phyloP scores from a whole-genome alignment of 192 early-diverging fungal genomes.

The Gaertneriomyces sp. region DNA sequence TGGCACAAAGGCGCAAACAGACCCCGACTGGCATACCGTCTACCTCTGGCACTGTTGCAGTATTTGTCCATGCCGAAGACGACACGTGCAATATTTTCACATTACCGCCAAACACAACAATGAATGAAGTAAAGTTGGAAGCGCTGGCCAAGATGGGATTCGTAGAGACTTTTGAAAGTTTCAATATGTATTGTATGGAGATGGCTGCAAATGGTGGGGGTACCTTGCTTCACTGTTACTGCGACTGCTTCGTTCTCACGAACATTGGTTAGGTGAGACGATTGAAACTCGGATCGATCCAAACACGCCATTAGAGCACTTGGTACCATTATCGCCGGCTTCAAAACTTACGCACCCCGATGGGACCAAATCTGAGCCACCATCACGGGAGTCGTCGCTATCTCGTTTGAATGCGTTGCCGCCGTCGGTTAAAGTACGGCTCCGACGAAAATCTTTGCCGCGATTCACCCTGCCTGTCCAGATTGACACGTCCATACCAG shows the following conservation, averaged over 20 bases:
- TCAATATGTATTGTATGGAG: conserved; percentile 20
- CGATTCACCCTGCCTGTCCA: conserved; percentile 29
- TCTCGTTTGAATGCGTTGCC: too few relatives aligned
- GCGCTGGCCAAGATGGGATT: conserved; percentile 22
- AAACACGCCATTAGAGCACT: conserved; percentile 31
- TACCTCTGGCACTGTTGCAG: conserved; percentile 17
- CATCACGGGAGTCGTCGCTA: too few relatives aligned
- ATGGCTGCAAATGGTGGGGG: conserved; percentile 21
- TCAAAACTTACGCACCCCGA: background rate
- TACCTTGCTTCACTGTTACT: background rate
- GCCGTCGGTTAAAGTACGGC: conserved; percentile 18
- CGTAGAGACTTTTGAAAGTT: conserved; percentile 28
- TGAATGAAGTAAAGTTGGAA: conserved; percentile 35
- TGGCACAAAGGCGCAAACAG: too few relatives aligned
- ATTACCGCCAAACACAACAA: conserved; percentile 32
- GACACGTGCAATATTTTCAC: conserved; percentile 35
- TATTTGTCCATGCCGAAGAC: conserved; percentile 37
- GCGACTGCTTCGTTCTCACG: background rate
- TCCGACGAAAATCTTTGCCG: conserved; percentile 25
- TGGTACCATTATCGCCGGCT: background rate
- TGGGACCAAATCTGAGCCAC: too few relatives aligned
- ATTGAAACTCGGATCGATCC: conserved; percentile 29
- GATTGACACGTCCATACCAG: conserved; percentile 2
- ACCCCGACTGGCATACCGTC: too few relatives aligned
- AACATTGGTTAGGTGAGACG: conserved; percentile 8